phyloP scores from a whole-genome alignment of 2,329 filamentous ascomycete genomes.

The Diaporthe aspalathi region DNA sequence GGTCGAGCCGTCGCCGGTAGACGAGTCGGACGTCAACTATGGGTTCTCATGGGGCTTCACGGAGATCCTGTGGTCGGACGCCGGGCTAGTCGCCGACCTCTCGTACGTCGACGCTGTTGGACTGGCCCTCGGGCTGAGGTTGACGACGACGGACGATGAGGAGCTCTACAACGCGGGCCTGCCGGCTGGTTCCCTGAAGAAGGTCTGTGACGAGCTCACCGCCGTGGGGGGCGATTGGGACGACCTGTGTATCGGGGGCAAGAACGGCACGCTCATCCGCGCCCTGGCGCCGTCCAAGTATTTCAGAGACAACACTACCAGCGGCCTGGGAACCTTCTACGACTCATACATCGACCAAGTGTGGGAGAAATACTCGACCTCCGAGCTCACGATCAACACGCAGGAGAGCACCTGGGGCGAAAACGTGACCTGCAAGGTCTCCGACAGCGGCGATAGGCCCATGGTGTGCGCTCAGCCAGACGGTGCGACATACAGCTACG shows the following conservation, averaged over 20 bases:
- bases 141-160: constrained; percentile 45
- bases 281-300: constrained; percentile 59
- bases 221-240: constrained; percentile 57
- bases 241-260: constrained; percentile 55
- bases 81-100: constrained; percentile 59
- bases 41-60: constrained; percentile 62
- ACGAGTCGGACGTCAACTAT: constrained; percentile 66
- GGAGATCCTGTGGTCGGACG: constrained; percentile 58
- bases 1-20: constrained; percentile 75
- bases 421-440: constrained; percentile 50
- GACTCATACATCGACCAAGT: constrained; percentile 58
- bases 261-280: constrained; percentile 53
- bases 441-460: constrained; percentile 52
- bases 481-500: constrained; percentile 54
- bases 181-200: constrained; percentile 29
- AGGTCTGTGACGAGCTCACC: constrained; percentile 43
- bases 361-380: constrained; percentile 55
- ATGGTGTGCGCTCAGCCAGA: constrained; percentile 52
- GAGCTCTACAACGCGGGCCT: constrained; percentile 19
- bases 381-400: constrained; percentile 53
- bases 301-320: constrained; percentile 42
- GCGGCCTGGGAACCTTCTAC: constrained; percentile 52
- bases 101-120: constrained; percentile 64
- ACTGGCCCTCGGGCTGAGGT: constrained; percentile 61
- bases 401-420: constrained; percentile 45